Base-by-base conservation (phyloP, 169 alveolate genomes). In the Plasmodium reichenowi region DNA sequence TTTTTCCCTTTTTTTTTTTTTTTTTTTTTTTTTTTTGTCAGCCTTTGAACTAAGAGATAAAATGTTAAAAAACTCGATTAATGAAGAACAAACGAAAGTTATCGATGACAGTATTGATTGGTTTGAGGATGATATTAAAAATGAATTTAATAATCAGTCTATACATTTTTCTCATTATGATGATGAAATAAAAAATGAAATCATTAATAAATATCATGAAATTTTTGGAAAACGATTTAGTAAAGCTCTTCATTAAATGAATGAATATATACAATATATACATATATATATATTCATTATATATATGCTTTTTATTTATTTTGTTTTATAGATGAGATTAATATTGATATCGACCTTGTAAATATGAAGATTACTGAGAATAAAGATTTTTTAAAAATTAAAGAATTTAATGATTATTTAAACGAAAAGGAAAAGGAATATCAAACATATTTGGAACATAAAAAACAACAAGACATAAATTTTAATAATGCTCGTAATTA, bases 71-170 rank as follows among this genome's bases (percentile, higher is more conserved):
- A 80, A 80, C 43, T 66, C 90, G 3, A 7, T 15, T 48, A 68
- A 80, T 58, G 78, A 66, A 59, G 90, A 80, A 20, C 68, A 80
- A 38, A 80, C 90, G 1, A 66, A 56, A 80, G 70, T 80, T 52
- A 68, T 80, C 38, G 90, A 80, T 48, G 90, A 80, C 10, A 80
- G 90, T 24, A 67, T 80, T 20, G 90, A 80, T 29, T 80, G 90
- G 90, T 80, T 80, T 56, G 90, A 80, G 45, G 83, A 80, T 20
- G 90, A 80, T 50, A 80, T 80, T 24, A 80, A 68, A 56, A 52
- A 45, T 26, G 72, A 48, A 26, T 68, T 80, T 26, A 43, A 52
- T 8, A 80, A 67, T 68, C 32, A 71, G 1, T 71, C 67, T 17
- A 62, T 80, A 3, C 72, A 80, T 32, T 80, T 67, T 15, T 80